phyloP scores from a whole-genome alignment of 2,329 filamentous ascomycete species.

The Arthrobotrys musiformis region DNA sequence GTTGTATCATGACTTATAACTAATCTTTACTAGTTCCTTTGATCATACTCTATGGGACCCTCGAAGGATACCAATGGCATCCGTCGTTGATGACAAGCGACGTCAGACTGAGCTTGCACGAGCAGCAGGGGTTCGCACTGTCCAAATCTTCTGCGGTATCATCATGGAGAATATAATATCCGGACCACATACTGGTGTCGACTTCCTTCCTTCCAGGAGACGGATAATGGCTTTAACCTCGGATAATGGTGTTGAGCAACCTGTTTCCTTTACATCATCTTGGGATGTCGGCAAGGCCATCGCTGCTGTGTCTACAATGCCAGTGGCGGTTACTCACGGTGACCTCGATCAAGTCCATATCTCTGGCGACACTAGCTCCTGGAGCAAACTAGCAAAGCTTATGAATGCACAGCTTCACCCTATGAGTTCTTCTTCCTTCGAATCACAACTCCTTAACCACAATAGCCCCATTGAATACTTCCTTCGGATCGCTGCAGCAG shows the following conservation, averaged over 20 bases:
- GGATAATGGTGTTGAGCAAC: conserved; percentile 16
- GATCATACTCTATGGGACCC: conserved; percentile 50
- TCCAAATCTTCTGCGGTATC: conserved; percentile 51
- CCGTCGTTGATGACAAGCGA: conserved; percentile 47
- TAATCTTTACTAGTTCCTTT: conserved; percentile 43
- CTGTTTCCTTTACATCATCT: conserved; percentile 49
- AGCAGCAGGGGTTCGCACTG: conserved; percentile 35
- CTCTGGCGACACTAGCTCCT: conserved; percentile 42
- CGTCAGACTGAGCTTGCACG: conserved; percentile 40
- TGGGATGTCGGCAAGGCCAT: conserved; percentile 53
- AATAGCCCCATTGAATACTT: conserved; percentile 36
- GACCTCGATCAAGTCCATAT: conserved; percentile 41
- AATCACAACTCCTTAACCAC: conserved; percentile 30
- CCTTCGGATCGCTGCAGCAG: conserved; percentile 46
- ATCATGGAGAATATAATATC: conserved; percentile 53
- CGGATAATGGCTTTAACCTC: conserved; percentile 22
- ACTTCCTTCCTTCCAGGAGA: conserved; percentile 36
- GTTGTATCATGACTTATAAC: conserved; percentile 10
- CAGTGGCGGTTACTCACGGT: conserved; percentile 7
- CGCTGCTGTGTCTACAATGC: conserved; percentile 42
- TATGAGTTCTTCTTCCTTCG: conserved; percentile 31
- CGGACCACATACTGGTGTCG: conserved; percentile 39
- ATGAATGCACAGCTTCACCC: conserved; percentile 17
- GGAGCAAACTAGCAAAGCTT: conserved; percentile 46
- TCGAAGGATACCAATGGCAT: conserved; percentile 43